phyloP scores from a whole-genome alignment of 1,284 basidiomycete genomes.

The Tilletia caries region DNA sequence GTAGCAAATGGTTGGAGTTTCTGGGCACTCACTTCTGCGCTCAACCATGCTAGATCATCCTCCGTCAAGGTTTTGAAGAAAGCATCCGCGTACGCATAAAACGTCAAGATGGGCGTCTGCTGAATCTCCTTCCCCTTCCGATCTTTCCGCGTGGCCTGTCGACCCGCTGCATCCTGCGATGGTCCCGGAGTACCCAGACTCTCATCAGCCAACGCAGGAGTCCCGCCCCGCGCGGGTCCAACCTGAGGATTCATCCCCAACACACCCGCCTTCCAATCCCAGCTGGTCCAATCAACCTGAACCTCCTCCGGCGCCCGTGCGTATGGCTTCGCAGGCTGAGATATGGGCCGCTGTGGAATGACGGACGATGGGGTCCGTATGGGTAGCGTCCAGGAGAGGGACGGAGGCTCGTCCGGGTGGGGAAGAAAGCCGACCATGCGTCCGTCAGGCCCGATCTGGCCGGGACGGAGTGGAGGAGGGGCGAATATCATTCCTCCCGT shows the following conservation, averaged over 20 bases:
- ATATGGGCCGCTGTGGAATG: background rate
- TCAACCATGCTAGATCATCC: slow-evolving; percentile 51
- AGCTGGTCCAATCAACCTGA: slow-evolving; percentile 8
- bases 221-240: slow-evolving; percentile 2
- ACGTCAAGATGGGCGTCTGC: slow-evolving; percentile 48
- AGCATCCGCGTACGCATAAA: slow-evolving; percentile 47
- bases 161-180: background rate
- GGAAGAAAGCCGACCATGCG: slow-evolving; percentile 9
- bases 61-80: slow-evolving; percentile 53
- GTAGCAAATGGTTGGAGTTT: background rate
- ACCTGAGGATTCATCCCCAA: slow-evolving; percentile 5
- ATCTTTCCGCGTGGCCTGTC: slow-evolving; percentile 6
- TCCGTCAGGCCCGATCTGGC: slow-evolving; percentile 8
- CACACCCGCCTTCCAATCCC: slow-evolving; percentile 12
- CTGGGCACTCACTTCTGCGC: slow-evolving; percentile 11
- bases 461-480: background rate
- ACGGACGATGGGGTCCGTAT: slow-evolving; percentile 1
- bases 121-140: slow-evolving; percentile 18
- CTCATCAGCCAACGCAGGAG: background rate
- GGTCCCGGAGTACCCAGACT: slow-evolving; percentile 4
- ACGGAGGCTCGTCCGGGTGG: slow-evolving; percentile 3
- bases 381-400: background rate
- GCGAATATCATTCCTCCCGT: background rate
- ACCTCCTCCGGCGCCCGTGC: slow-evolving; percentile 11
- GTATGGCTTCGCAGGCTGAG: slow-evolving; percentile 3